Evolutionary conservation across 2,329 filamentous ascomycete species (phyloP), one percentile per base, ranked within the genome.

Genomic region (Cladophialophora carrionii): DNA sequence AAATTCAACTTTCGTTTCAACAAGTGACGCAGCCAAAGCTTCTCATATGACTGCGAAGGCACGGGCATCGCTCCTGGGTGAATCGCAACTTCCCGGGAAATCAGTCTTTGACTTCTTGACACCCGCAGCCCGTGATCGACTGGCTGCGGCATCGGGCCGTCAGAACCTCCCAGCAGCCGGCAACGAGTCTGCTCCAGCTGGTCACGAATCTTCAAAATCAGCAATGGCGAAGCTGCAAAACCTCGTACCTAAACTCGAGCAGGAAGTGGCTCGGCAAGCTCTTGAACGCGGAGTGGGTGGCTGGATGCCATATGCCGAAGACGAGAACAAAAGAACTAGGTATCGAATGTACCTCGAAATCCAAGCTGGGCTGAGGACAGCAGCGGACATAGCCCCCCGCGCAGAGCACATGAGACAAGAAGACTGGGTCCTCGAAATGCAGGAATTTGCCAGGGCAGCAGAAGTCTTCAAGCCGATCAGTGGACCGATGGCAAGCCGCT

Each of bases 91-190:
- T 0, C 93, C 93, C 0, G 91, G 92, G 0, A 97, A 98, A 79
- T 98, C 95, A 0, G 88, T 99, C 2, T 99, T 98, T 76, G 93
- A 98, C 77, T 99, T 90, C 76, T 84, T 99, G 70, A 90, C 90
- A 0, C 83, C 91, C 0, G 85, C 90, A 37, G 87, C 90, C 3
- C 87, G 95, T 67, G 89, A 94, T 58, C 87, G 88, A 29, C 84
- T 99, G 52, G 92, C 85, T 2, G 83, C 86, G 10, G 88, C 88
- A 0, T 92, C 91, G 2, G 93, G 93, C 0, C 92, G 88, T 63
- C 78, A 78, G 2, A 86, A 94, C 73, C 84, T 99, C 2, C 95
- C 95, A 0, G 86, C 87, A 7, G 95, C 89, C 0, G 80, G 88
- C 1, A 88, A 90, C 59, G 91, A 97, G 78, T 82, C 89, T 31